Conservation (phyloP, 768 basidiomycete genomes). For the Cystofilobasidium ferigula region DNA sequence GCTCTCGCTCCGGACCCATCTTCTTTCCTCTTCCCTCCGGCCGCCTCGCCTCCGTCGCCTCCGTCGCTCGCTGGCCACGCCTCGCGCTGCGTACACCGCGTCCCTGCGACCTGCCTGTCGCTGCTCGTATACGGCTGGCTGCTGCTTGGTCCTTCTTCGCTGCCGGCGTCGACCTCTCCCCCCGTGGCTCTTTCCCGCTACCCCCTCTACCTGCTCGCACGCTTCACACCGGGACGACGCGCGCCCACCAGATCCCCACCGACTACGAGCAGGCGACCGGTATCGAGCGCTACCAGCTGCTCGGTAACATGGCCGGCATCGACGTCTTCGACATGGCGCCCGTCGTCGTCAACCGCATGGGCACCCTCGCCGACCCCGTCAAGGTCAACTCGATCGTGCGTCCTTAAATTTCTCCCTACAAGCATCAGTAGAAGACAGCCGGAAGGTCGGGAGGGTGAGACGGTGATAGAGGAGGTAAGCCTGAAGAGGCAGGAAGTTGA, state of each 20-base stretch:
- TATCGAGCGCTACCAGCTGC: constrained; percentile 85
- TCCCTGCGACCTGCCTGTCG: neutral
- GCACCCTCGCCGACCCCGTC: constrained; percentile 78
- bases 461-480: no score
- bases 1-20: neutral
- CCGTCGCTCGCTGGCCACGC: no score
- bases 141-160: neutral
- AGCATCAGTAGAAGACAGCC: no score
- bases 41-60: no score
- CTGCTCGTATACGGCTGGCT: neutral
- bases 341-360: constrained; percentile 70
- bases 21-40: neutral
- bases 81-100: neutral
- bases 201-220: neutral
- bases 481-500: no score
- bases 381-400: constrained; percentile 75
- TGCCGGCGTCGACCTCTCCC: neutral
- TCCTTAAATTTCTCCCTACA: constrained; percentile 26
- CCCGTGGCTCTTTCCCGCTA: neutral
- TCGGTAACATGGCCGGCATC: constrained; percentile 76
- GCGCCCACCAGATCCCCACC: constrained; percentile 60
- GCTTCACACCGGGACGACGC: constrained; percentile 37
- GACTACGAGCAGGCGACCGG: constrained; percentile 88
- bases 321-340: constrained; percentile 82
- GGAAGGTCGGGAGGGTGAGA: no score